Evolutionary conservation across 495 filamentous ascomycete species (phyloP), one percentile per base, ranked within the genome.

Genomic region (Trichocladium antarcticum): DNA sequence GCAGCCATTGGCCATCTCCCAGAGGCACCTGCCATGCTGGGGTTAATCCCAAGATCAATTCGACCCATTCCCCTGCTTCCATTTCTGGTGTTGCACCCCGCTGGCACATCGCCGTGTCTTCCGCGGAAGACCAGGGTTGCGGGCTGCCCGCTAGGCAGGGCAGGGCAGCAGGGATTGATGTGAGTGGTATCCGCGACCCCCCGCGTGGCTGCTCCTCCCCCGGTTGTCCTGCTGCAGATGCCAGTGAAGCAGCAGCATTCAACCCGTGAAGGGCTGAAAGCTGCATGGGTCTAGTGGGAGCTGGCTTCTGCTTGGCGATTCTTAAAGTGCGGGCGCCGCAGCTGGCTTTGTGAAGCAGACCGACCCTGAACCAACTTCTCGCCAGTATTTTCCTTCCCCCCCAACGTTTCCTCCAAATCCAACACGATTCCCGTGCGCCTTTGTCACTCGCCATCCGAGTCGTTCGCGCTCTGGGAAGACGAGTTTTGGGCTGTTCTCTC

Each of bases 251-350:
- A 15, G 17, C 2, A 19, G 14, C 8, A 28, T 27, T 29, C 10
- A 10, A 31, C 24, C 24, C 36, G 37, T 37, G n/a, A 40, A 51
- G 44, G 53, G 53, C 53, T 56, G 53, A 51, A 48, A 51, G 47
- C 44, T 50, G 38, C 37, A 51, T 56, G 44, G 22, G 53, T 34
- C 48, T 56, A 47, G 48, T 49, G 47, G 47, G 22, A 36, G 45
- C 45, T 46, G 24, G 32, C 0, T 31, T 49, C 41, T 31, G 28
- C 46, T 36, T 35, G 42, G 49, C 49, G 27, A 35, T 12, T 31
- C 37, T 35, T 41, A 27, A 44, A 50, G 45, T 50, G 37, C 38
- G 34, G 41, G 4, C 36, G 20, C 36, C 37, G 12, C 42, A 20
- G 31, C 47, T 24, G 35, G 35, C 19, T 28, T 20, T 6, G 42